Evolutionary conservation across 208 protist genomes (phyloP).

Genomic region (Acanthamoeba pearcei): DNA sequence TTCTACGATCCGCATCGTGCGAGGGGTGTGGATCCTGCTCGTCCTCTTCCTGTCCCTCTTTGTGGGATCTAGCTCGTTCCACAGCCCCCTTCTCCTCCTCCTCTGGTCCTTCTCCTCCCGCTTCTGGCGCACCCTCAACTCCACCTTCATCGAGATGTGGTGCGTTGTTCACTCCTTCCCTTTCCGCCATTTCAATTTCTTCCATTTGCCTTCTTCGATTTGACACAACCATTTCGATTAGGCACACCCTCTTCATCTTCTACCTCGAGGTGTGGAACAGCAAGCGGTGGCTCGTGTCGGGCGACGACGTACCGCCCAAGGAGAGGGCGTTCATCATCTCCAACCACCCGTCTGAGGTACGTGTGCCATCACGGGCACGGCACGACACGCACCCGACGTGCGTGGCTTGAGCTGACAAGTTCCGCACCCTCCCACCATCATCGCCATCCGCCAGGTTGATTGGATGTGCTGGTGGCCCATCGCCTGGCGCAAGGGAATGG

Average conservation of each 20-base stretch:
- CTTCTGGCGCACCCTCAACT: constrained; percentile 47
- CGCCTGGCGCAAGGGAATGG: constrained; percentile 62
- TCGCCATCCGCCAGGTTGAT: not conserved
- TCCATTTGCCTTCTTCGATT: not conserved
- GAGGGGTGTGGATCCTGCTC: constrained; percentile 31
- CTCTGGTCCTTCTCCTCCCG: constrained; percentile 33
- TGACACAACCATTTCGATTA: not conserved
- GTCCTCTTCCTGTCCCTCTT: constrained; percentile 52
- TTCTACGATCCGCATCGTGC: not conserved
- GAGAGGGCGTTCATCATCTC: constrained; percentile 71
- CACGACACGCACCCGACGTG: not conserved
- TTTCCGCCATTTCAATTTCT: not conserved
- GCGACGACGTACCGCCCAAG: constrained; percentile 63
- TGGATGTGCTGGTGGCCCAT: constrained; percentile 76
- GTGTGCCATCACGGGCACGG: not conserved
- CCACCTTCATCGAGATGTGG: constrained; percentile 69
- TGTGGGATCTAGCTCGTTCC: constrained; percentile 6
- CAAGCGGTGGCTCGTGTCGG: constrained; percentile 48
- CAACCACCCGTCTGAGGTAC: constrained; percentile 73
- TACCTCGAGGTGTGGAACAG: constrained; percentile 70
- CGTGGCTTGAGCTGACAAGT: not conserved
- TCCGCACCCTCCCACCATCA: not conserved
- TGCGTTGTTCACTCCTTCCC: constrained; percentile 5
- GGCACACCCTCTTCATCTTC: constrained; percentile 66
- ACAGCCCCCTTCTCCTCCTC: not conserved